Evolutionary conservation across 257 asterid species (phyloP), one percentile per base, ranked within the genome.

Genomic region (Capsicum pubescens): DNA sequence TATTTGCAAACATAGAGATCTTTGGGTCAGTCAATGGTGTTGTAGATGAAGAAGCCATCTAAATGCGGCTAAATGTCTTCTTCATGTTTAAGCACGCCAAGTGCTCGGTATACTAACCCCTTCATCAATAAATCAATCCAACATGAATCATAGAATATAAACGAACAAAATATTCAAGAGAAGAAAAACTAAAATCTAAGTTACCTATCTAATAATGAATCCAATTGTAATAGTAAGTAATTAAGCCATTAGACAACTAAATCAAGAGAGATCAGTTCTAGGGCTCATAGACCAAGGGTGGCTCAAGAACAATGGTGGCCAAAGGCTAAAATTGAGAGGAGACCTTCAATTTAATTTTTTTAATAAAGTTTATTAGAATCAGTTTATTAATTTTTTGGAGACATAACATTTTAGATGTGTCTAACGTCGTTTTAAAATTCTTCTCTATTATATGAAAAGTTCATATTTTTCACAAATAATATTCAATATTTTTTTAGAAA

Each of bases 1-100:
- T 94, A 70, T 90, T 91, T 0, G 87, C 91, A 85, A 94, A 90
- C 91, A 89, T 92, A 58, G 97, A 91, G 12, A 77, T 83, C 91
- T 93, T 96, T 55, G 93, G 88, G 81, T 88, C 90, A 84, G 88
- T 86, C 52, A 92, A 70, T n/a, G 93, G 68, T 83, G 94, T 80
- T 44, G 92, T 71, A 26, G 95, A 58, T 32, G 95, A 69, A 83
- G 93, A 84, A 71, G 91, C 59, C 52, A 86, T 87, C 90, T 86
- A 92, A 87, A 87, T 74, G 82, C 64, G 79, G 79, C 46, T 86
- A 57, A 92, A 82, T 81, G 91, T 86, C 84, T 87, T 93, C 85
- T 90, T 94, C 96, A 95, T 92, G 83, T 82, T 80, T 87, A 85
- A 77, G 81, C 84, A 77, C 72, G 76, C 90, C 76, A 60, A 26